Evolutionary conservation across 75 land plant genomes (phyloP), one percentile per base, ranked within the genome.

Genomic region (Larix kaempferi): DNA sequence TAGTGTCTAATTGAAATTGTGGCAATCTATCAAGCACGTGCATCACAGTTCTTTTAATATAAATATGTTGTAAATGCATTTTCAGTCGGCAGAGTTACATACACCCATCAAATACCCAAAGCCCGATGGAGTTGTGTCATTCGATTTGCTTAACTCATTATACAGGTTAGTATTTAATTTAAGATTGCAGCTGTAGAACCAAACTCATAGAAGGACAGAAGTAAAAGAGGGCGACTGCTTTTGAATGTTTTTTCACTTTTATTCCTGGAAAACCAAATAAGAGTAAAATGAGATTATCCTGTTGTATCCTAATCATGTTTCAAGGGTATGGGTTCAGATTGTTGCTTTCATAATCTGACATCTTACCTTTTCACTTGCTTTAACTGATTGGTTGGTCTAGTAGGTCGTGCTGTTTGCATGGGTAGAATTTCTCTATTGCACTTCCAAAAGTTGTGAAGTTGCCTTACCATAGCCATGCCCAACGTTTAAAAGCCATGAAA

Each of bases 141-240:
- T 97, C 81, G 99, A 97, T 78, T 82, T 97, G 52, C 88, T 92
- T 59, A 97, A 92, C 19, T 95, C 98, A 17, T 71, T 97, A n/a
- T 89, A 97, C 89, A 94, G 99, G 99, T 94, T n/a, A 25, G 64
- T 58, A 71, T 60, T 60, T 6, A 60, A 21, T 60, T 60, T 60
- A 60, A 60, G 22, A n/a, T 59, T 23, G 52, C 13, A 69, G 72
- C 41, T 69, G 72, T n/a, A 69, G 39, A 69, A 69, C n/a, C 21
- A 21, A 44, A 41, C 22, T n/a, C 49, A 8, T 69, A n/a, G 52
- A 12, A 41, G 52, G 52, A 39, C 7, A 49, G 8, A 49, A 7
- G 17, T 35, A 67, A 67, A 41, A n/a, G 72, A 69, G 10, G 72
- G 72, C 16, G 35, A 21, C 23, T 69, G 39, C 72, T 69, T 39